Percentiles rank a stretch among this genome's conserved stretches.
Evolutionary conservation across 2,329 filamentous ascomycete genomes (phyloP).

Genomic region (Aureobasidium sp.): DNA sequence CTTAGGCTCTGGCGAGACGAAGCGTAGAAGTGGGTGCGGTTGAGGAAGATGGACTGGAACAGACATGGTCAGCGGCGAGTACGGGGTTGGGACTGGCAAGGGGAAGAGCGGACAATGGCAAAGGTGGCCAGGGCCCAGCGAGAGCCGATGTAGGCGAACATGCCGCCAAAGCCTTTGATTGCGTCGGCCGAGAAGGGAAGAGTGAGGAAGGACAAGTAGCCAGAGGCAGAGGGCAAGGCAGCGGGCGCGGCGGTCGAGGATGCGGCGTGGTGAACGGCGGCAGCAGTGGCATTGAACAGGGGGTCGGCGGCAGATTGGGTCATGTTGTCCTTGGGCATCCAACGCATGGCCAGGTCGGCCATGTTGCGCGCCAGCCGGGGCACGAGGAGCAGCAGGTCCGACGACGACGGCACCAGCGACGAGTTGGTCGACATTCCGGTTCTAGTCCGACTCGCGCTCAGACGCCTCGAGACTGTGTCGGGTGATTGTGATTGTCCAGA

Average conservation of each 20-base stretch:
- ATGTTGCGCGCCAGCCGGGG: constrained; percentile 64
- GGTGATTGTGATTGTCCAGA: no score
- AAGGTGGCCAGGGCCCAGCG: constrained; percentile 89
- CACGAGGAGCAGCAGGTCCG: constrained; percentile 60
- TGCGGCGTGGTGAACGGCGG: constrained; percentile 39
- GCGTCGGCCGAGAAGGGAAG: constrained; percentile 41
- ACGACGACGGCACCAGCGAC: constrained; percentile 4
- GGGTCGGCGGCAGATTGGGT: constrained; percentile 33
- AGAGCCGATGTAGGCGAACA: constrained; percentile 86
- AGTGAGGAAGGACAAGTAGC: constrained; percentile 17
- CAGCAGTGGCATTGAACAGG: constrained; percentile 28
- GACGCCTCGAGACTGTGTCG: neutral
- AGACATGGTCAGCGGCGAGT: neutral
- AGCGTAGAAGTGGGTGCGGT: constrained; percentile 88
- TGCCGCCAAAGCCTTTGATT: constrained; percentile 66
- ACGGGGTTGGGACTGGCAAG: neutral
- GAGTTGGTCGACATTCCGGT: neutral
- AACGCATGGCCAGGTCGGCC: constrained; percentile 52
- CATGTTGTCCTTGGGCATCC: constrained; percentile 51
- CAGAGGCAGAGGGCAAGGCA: neutral
- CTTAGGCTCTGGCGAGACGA: constrained; percentile 75
- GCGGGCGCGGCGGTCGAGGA: constrained; percentile 22
- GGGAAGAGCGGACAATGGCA: constrained; percentile 51
- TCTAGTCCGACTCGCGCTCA: neutral
- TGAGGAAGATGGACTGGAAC: constrained; percentile 67